phyloP scores from a whole-genome alignment of 352 stramenopile species.

The Phytopythium chamaehyphon region DNA sequence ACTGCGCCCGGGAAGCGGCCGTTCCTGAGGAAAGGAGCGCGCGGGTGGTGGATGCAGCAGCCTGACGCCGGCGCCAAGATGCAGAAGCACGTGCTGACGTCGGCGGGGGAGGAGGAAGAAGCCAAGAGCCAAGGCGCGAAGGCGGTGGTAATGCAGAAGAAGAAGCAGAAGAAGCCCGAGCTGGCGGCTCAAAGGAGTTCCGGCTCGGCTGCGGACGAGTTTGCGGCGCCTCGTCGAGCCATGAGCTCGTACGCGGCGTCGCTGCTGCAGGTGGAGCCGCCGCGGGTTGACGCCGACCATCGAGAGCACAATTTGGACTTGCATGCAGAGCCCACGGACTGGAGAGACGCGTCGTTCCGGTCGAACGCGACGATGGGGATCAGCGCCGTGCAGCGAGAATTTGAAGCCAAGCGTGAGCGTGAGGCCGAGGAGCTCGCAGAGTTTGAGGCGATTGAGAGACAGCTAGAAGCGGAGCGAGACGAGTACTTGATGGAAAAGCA shows the following conservation, averaged over 20 bases:
- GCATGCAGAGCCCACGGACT: conserved; percentile 8
- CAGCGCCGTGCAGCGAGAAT: conserved; percentile 46
- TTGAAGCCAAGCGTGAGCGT: conserved; percentile 42
- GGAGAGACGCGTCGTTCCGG: conserved; percentile 22
- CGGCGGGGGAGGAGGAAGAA: conserved; percentile 31
- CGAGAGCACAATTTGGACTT: conserved; percentile 1
- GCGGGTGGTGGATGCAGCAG: conserved; percentile 82
- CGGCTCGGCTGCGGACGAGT: background rate
- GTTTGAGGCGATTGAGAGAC: conserved; percentile 72
- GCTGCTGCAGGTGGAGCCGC: conserved; percentile 5
- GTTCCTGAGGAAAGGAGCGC: conserved; percentile 70
- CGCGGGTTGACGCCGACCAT: background rate
- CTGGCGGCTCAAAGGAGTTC: background rate
- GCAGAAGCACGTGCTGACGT: conserved; percentile 54
- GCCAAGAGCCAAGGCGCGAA: too few species aligned
- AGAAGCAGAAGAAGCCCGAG: background rate
- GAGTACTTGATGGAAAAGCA: conserved; percentile 44
- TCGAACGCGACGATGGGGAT: conserved; percentile 57
- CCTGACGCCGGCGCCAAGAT: conserved; percentile 50
- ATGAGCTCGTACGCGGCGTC: conserved; percentile 14
- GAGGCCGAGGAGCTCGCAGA: conserved; percentile 75
- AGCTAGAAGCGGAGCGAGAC: conserved; percentile 59
- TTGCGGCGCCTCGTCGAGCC: conserved; percentile 9
- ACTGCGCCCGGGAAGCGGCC: conserved; percentile 29
- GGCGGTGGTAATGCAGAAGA: conserved; percentile 1